Base-by-base conservation (phyloP, 352 stramenopile genomes). In the Globisporangium splendens region DNA sequence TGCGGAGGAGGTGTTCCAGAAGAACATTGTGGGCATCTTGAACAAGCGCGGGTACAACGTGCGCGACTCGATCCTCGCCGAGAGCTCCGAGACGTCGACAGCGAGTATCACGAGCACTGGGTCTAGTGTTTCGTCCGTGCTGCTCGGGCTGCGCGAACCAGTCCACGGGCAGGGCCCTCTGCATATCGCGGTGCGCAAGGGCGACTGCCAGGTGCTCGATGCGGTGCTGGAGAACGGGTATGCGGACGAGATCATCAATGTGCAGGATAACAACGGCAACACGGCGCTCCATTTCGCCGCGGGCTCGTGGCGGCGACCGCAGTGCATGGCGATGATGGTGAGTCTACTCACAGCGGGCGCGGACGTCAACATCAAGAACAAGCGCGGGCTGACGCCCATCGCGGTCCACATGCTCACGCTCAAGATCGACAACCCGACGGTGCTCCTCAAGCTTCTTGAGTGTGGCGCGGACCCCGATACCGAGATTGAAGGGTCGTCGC, bases 11-110 rank as follows among this genome's bases (percentile, higher is more conserved):
- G 55, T 87, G 17, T 86, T 93, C 59, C 68, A 90, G 48, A 73
- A 72, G 39, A 91, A 75, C 55, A 73, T 93, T 39, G 59, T 91
- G 15, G 79, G 76, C 20, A 73, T 93, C 41, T 70, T 93, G 42
- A 93, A 93, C 64, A 90, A 89, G 55, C 79, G 83, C 54, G 83
- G 83, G 57, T 93, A 93, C 67, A 93, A 93, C 59, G 72, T 93
- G 53, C 73, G 77, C 44, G 83, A 90, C 55, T 80, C 77, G 46
- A 72, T 77, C 28, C 58, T 63, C 51, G 58, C 72, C 5, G 79
- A 89, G 61, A 77, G 67, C 52, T 88, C 75, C 20, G 80, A 80
- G 55, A 63, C 73, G 59, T 89, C 77, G 28, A 86, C 72, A 8
- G 61, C 50, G 33, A 89, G 77, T 46, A 73, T 89, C 33, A 83